phyloP scores from a whole-genome alignment of 768 basidiomycete genomes.

The Hydnomerulius pinastri region DNA sequence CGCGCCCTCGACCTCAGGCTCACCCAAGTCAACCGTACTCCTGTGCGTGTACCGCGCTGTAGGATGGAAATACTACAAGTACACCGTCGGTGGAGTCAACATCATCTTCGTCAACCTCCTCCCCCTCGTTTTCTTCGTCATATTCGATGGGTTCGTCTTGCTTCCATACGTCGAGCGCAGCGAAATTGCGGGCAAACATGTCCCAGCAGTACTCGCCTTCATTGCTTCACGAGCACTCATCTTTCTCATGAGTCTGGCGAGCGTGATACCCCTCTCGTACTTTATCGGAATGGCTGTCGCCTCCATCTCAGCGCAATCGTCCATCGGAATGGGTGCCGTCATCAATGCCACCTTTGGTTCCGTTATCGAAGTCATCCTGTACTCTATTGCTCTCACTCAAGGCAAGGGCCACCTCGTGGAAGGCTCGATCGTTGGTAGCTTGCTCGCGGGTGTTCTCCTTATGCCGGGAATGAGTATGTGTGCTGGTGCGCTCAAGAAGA shows the following conservation, averaged over 20 bases:
- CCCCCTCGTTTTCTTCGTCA: constrained; percentile 92
- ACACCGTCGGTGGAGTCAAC: constrained; percentile 97
- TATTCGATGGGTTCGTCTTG: constrained; percentile 88
- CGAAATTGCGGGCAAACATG: constrained; percentile 51
- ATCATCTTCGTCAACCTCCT: constrained; percentile 96
- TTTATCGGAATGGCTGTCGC: constrained; percentile 99
- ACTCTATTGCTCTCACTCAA: constrained; percentile 85
- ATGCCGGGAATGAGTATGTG: constrained; percentile 99
- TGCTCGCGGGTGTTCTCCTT: constrained; percentile 92
- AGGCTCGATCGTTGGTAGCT: constrained; percentile 92
- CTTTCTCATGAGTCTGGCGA: constrained; percentile 81
- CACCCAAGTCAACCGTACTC: constrained; percentile 83
- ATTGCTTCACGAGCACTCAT: constrained; percentile 77
- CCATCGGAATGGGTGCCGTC: constrained; percentile 99
- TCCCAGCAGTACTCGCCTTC: constrained; percentile 66
- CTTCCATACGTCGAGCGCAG: constrained; percentile 67
- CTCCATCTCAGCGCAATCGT: constrained; percentile 96
- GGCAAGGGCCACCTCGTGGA: constrained; percentile 94
- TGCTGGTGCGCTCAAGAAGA: constrained; percentile 81
- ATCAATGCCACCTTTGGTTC: constrained; percentile 99
- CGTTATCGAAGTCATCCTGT: constrained; percentile 96
- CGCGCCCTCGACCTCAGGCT: constrained; percentile 72
- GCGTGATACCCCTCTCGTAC: constrained; percentile 96
- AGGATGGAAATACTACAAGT: constrained; percentile 96
- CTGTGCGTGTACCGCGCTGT: constrained; percentile 93